These are phyloP conservation scores for Knoxdaviesia capensis DNA, from an alignment of 2,329 filamentous ascomycete species.

Conservation along the genomic window DNA sequence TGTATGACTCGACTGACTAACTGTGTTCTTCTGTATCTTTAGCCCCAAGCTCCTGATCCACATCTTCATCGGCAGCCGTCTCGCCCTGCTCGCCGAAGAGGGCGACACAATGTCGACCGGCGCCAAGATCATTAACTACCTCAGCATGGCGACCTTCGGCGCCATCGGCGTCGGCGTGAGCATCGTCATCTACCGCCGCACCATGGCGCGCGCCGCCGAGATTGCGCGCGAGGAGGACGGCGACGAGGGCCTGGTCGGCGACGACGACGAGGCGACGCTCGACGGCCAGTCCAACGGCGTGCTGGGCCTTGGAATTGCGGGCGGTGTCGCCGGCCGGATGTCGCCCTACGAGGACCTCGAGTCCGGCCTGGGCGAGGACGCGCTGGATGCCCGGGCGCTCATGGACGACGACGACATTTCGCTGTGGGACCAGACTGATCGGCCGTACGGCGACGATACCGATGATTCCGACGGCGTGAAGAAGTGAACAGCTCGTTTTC, in stretches of 20 bases:
- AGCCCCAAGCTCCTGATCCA: conserved; percentile 78
- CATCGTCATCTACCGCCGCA: conserved; percentile 63
- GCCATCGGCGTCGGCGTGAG: conserved; percentile 57
- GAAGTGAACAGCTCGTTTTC: neutral
- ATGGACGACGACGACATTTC: conserved; percentile 39
- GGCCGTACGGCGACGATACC: conserved; percentile 14
- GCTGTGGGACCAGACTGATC: conserved; percentile 24
- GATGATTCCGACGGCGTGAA: conserved; percentile 8
- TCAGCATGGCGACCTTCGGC: conserved; percentile 54
- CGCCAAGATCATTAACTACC: conserved; percentile 68
- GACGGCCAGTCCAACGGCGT: neutral
- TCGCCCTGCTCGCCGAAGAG: conserved; percentile 66
- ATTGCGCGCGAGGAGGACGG: conserved; percentile 25
- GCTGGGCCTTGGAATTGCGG: neutral
- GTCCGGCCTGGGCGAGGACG: conserved; percentile 21
- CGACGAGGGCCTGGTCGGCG: conserved; percentile 12
- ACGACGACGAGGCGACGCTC: neutral
- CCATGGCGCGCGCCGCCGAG: conserved; percentile 41
- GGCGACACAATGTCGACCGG: conserved; percentile 63
- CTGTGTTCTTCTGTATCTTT: conserved; percentile 1
- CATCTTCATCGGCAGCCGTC: conserved; percentile 72
- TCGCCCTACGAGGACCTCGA: conserved; percentile 24
- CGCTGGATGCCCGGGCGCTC: conserved; percentile 32
- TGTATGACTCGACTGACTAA: neutral
- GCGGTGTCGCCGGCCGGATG: conserved; percentile 5